Base-by-base conservation (phyloP, 139 green algal species). In the Edaphochlamys debaryana region DNA sequence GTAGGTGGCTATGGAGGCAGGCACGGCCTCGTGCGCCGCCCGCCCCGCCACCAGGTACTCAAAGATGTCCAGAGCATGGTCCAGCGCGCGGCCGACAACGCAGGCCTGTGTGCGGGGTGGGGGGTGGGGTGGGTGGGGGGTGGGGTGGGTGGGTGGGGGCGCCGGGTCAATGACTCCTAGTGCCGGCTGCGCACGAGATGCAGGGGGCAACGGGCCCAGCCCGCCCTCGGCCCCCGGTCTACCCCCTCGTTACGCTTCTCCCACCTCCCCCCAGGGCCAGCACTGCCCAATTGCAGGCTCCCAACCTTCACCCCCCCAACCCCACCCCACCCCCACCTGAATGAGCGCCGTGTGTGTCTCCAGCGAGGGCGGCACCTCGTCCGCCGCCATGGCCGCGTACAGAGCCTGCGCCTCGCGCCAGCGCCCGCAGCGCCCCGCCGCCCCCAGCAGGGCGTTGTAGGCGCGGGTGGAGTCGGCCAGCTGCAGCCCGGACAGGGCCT, bases 1-100 rank as follows among this genome's bases (percentile, higher is more conserved):
- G 84, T 87, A 91, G 37, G 87, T 91, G 36, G 79, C 34, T n/a
- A 87, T 87, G 84, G 87, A 80, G n/a, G 87, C 84, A 37, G 86
- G 82, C 34, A 88, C 83, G 32, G 48, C 34, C 63, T 85, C 78
- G 34, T 66, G 25, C 6, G 84, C 81, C 0, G 64, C 62, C 19
- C 87, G 69, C 2, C 87, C 87, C 27, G 75, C 83, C 41, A 89
- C 84, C 79, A 91, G 80, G 79, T 71, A 85, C 80, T 91, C 87
- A 74, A 81, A 91, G 11, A 89, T 79, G 32, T 89, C 84, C 34
- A 91, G 75, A 9, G 84, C 87, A 13, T 77, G 72, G 23, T 82
- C 69, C 34, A 87, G 86, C 0, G 76, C 80, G 1, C 85, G 77
- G 11, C 85, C 86, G 42, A 77, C 77, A 15, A 90, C 68, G 32